Conservation (phyloP, 2,329 filamentous ascomycete species). For the Leptographium procerum region DNA sequence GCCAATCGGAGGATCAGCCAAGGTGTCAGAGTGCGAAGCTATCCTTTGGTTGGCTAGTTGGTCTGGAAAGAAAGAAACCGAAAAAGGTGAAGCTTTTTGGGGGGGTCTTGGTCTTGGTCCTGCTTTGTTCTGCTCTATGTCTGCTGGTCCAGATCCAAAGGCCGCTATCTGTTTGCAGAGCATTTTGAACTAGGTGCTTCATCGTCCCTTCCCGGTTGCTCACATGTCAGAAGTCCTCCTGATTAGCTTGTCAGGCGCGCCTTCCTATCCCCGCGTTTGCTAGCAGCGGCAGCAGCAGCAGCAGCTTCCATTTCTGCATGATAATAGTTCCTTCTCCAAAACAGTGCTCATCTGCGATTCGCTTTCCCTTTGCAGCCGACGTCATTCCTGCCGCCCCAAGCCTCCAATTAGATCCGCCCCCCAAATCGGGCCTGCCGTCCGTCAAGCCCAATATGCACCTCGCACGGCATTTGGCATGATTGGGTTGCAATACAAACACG, state of each 20-base stretch:
- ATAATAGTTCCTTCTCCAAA: not conserved
- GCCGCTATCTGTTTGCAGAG: not conserved
- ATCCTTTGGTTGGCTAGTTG: not conserved
- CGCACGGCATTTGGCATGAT: no score
- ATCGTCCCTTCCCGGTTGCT: not conserved
- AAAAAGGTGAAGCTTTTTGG: no score
- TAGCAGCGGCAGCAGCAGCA: no score
- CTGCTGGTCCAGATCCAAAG: not conserved
- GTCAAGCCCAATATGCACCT: no score
- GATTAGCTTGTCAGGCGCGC: not conserved
- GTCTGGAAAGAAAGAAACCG: not conserved
- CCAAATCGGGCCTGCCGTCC: no score
- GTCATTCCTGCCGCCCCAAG: not conserved
- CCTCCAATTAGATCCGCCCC: not conserved
- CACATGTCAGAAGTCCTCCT: not conserved
- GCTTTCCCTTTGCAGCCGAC: not conserved
- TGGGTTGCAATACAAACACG: no score
- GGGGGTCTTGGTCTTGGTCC: no score
- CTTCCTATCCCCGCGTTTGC: not conserved
- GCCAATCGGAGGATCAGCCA: not conserved
- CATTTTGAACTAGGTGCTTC: no score
- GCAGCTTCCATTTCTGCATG: not conserved
- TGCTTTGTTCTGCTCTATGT: no score
- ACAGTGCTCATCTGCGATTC: not conserved
- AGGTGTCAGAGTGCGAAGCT: not conserved